Base-by-base conservation (phyloP, 1,139 yeast species). In the Pneumocystis canis region DNA sequence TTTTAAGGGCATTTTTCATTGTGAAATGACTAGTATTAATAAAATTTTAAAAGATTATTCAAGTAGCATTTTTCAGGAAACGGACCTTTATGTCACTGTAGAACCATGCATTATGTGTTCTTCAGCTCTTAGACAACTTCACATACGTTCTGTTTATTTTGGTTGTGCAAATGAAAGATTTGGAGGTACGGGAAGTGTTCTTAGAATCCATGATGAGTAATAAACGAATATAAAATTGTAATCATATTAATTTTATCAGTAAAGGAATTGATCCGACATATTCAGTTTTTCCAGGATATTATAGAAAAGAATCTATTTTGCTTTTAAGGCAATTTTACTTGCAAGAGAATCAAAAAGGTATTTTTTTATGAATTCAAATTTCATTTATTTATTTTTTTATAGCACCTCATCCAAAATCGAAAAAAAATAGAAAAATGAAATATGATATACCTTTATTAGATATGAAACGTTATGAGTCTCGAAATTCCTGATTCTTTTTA, bases 21-120 rank as follows among this genome's bases (percentile, higher is more conserved):
- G 98, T 0, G 98, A 92, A 73, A 87, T 90, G 70, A 78, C 85
- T 64, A 97, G 92, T 0, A 82, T 88, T 7, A 85, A 84, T 63
- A 72, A 76, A 58, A 79, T 87, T 1, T 71, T 82, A 56, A 62
- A 70, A 35, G 61, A 67, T 1, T 67, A 73, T 63, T 66, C 73
- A 65, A 70, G 71, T 0, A 63, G 66, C 1, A 68, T 83, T 16
- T 76, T 89, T 74, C 70, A 75, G 62, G 78, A 80, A 68, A 72
- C 82, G 66, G 83, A 83, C 40, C 77, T 92, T 25, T 92, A 89
- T 73, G 99, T 92, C 31, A 89, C 97, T 0, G 97, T 92, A 0
- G 99, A 92, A 73, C 99, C 99, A 0, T 92, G 99, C 73, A 85
- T 94, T 11, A 92, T 92, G 99, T 92, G 99, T 76, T 97, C 97